Evolutionary conservation across 2,329 filamentous ascomycete genomes (phyloP).

Genomic region (Cercospora sojina): DNA sequence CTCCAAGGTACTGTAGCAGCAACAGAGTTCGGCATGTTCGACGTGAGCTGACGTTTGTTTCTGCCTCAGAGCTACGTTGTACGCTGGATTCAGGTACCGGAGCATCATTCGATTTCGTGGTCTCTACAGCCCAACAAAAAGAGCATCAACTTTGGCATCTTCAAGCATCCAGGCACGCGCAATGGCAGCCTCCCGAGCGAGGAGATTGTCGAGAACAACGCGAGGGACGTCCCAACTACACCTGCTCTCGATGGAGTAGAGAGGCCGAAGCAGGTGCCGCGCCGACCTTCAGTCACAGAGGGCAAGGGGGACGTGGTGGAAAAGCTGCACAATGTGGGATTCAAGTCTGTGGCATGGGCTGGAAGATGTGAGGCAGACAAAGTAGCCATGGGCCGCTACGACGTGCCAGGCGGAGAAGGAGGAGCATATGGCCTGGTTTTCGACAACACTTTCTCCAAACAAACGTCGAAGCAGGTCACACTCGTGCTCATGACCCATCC

Average conservation of each 20-base stretch:
- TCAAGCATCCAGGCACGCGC: constrained; percentile 86
- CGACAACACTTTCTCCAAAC: constrained; percentile 98
- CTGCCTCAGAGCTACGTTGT: constrained; percentile 83
- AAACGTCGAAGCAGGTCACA: constrained; percentile 88
- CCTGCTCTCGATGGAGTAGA: constrained; percentile 40
- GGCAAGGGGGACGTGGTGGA: constrained; percentile 62
- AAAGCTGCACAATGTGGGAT: constrained; percentile 61
- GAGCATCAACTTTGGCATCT: constrained; percentile 96
- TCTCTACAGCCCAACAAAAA: constrained; percentile 97
- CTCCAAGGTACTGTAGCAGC: constrained; percentile 69
- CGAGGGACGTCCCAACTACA: constrained; percentile 39
- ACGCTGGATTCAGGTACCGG: constrained; percentile 90
- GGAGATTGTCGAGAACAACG: constrained; percentile 40
- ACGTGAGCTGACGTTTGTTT: constrained; percentile 6
- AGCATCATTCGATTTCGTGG: constrained; percentile 93
- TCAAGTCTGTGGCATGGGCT: constrained; percentile 70
- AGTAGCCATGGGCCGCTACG: constrained; percentile 84
- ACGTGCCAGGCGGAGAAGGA: constrained; percentile 70
- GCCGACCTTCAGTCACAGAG: constrained; percentile 45
- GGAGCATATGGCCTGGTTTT: constrained; percentile 97
- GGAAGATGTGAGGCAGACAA: constrained; percentile 97
- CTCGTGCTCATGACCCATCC: constrained; percentile 94
- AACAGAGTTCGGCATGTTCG: neutral
- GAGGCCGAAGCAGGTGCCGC: constrained; percentile 45
- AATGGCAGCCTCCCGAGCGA: constrained; percentile 50